Evolutionary conservation across 2,329 filamentous ascomycete species (phyloP), one percentile per base, ranked within the genome.

Genomic region (Lanzia echinophila): DNA sequence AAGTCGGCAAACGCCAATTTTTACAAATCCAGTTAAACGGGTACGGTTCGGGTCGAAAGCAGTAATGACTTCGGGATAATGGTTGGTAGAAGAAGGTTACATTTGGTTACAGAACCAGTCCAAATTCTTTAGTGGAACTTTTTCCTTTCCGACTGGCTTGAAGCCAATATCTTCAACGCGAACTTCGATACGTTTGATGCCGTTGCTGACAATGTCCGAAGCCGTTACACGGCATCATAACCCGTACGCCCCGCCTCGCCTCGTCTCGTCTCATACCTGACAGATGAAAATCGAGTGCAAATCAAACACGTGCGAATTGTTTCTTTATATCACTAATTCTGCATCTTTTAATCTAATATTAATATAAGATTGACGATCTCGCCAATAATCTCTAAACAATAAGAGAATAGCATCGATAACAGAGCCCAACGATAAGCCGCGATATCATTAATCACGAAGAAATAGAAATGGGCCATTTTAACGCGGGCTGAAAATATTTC

Each of bases 161-260:
- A 22, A 6, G n/a, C 31, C 24, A 34, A 47, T 47, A 46, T 52
- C 49, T 47, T 52, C 42, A 52, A 39, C 22, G 33, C 42, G 47
- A 47, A 39, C 15, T 39, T 46, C 13, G 42, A 32, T n/a, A n/a
- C 32, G 12, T 17, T 36, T 45, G 42, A 36, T 39, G 24, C 42
- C 50, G 50, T 47, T 36, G 42, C 31, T 45, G 32, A 52, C 20
- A 47, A 52, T 52, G 43, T 24, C 50, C 50, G 42, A 13, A 47
- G 24, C 33, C 42, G 42, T 39, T 38, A 39, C 50, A 52, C 50
- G 19, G 20, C 49, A 17, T 38, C 8, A 31, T 52, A 32, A 36
- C 7, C n/a, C 19, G 49, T 46, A 20, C 17, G 36, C n/a, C 48
- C 22, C n/a, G 28, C 47, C 28, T 22, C 20, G 36, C 12, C 24